phyloP scores from a whole-genome alignment of 805 yeast species.

The Metschnikowia similis region DNA sequence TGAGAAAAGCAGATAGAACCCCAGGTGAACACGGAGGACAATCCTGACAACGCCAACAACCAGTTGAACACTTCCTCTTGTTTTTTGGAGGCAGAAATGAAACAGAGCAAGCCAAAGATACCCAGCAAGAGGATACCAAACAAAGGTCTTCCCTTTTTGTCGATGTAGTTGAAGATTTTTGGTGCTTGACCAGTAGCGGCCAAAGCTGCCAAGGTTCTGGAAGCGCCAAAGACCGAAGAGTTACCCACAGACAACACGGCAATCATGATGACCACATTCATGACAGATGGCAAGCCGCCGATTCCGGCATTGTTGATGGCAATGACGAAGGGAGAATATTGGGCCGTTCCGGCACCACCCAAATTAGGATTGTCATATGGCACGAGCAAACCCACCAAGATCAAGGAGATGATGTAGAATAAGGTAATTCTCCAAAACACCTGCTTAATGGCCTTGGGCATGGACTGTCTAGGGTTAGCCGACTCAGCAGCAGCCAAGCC shows the following conservation, averaged over 20 bases:
- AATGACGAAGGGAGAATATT: conserved; percentile 38
- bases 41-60: conserved; percentile 25
- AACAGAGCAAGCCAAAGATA: conserved; percentile 55
- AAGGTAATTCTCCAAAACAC: conserved; percentile 40
- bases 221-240: conserved; percentile 68
- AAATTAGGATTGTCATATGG: conserved; percentile 27
- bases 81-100: conserved; percentile 44
- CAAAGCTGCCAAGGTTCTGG: conserved; percentile 64
- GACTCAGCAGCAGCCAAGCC: conserved; percentile 38
- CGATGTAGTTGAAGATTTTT: conserved; percentile 39
- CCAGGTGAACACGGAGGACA: conserved; percentile 28
- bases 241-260: conserved; percentile 54
- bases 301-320: conserved; percentile 40
- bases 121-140: conserved; percentile 32
- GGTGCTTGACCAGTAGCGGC: conserved; percentile 73
- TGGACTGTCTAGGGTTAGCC: conserved; percentile 34
- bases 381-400: conserved; percentile 38
- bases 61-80: conserved; percentile 22
- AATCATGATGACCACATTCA: conserved; percentile 38
- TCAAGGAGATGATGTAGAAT: conserved; percentile 38
- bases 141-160: conserved; percentile 40
- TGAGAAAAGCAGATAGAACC: conserved; percentile 24
- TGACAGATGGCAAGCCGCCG: conserved; percentile 38
- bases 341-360: conserved; percentile 28
- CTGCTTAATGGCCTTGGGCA: conserved; percentile 41